Base-by-base conservation (phyloP, 371 early-diverging fungal species). In the Blakeslea trispora region DNA sequence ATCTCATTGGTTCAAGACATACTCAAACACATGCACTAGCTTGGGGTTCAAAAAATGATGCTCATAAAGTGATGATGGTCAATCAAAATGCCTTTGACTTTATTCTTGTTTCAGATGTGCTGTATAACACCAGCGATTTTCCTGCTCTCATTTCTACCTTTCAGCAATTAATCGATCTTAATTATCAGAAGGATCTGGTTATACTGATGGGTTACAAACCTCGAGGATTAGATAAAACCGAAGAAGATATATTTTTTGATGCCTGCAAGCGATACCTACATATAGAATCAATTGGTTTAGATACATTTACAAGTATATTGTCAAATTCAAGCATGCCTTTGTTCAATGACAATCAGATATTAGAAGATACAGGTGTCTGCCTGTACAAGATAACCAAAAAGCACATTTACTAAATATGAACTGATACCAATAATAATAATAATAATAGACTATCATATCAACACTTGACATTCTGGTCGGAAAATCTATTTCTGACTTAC, bases 141-240 rank as follows among this genome's bases (percentile, higher is more conserved):
- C 50, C 55, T 1, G 19, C 45, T 3, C 53, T 82, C 2, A 56
- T 82, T 5, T 66, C 66, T 15, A 68, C 74, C 0, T 49, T 65
- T 32, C 34, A 43, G 14, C 53, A 60, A 1, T 21, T 65, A 7
- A 40, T 43, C 21, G 37, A 35, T 22, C n/a, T 21, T 11, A 15
- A 32, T 14, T 68, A 75, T 0, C 37, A 37, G 11, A 59, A 55
- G 1, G 51, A 51, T 0, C 80, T 83, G 0, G 58, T 60, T 15
- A 72, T 84, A 8, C 80, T 72, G 39, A 53, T 86, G 40, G 83
- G 83, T 0, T 83, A 82, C 62, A 86, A 86, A 54, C 77, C 68
- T 17, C 65, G 86, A 21, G 79, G 73, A 1, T 40, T 84, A 5
- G 61, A 61, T 6, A 54, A 43, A 0, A 57, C 55, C 6, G 76